A percentile compares a stretch with the other conserved stretches of the same genome.
Conservation (phyloP, 306 rosid genomes). For the Pyrus betulifolia region DNA sequence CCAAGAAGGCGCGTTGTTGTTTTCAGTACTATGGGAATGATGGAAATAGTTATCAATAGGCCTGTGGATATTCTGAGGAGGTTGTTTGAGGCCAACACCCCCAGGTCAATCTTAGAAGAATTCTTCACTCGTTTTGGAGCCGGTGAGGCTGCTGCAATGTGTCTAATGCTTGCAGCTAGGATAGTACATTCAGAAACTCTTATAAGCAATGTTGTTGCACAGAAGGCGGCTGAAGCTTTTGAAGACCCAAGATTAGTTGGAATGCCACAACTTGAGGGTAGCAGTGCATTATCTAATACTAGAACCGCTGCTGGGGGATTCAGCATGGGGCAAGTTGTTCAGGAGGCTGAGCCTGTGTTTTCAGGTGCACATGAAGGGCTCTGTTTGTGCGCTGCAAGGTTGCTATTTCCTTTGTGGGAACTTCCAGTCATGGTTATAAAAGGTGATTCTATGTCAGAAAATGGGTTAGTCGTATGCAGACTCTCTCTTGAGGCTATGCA, state of each 20-base stretch:
- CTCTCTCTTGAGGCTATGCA: conserved; percentile 86
- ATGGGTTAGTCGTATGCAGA: conserved; percentile 72
- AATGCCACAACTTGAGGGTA: conserved; percentile 94
- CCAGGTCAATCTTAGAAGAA: conserved; percentile 83
- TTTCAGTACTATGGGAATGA: conserved; percentile 97
- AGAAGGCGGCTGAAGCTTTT: conserved; percentile 94
- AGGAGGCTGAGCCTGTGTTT: conserved; percentile 96
- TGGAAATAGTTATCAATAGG: conserved; percentile 90
- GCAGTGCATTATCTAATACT: conserved; percentile 66
- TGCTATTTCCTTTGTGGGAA: conserved; percentile 95
- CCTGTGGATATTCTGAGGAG: conserved; percentile 88
- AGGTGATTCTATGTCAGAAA: conserved; percentile 46
- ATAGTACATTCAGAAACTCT: conserved; percentile 73
- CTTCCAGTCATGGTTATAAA: conserved; percentile 79
- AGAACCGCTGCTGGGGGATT: conserved; percentile 86
- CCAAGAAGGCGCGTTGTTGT: conserved; percentile 87
- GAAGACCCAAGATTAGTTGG: conserved; percentile 97
- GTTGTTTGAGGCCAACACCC: conserved; percentile 74
- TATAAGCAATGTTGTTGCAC: conserved; percentile 67
- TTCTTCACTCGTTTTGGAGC: conserved; percentile 94
- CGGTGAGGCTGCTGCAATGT: conserved; percentile 97
- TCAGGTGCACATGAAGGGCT: conserved; percentile 99
- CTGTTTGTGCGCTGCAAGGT: conserved; percentile 82
- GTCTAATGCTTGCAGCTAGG: conserved; percentile 87
- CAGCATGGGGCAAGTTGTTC: conserved; percentile 99